A percentile compares a stretch with the other conserved stretches of the same genome.
Conservation (phyloP, 805 yeast genomes). For the Torulaspora microellipsoides region DNA sequence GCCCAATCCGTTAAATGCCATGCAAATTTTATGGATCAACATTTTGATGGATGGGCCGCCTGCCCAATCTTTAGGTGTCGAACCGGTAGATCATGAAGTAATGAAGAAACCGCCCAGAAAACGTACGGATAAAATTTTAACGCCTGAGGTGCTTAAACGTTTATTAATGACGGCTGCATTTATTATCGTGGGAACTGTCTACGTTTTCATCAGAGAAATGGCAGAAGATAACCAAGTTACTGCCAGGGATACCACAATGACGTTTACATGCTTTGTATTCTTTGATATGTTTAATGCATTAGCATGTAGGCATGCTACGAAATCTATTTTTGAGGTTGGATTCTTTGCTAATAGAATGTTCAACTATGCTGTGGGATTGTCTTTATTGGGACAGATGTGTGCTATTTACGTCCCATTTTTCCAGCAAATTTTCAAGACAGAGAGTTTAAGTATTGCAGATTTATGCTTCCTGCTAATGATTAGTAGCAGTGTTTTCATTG, state of each 20-base stretch:
- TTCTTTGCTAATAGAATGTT: conserved; percentile 78
- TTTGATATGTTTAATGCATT: conserved; percentile 97
- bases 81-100: conserved; percentile 92
- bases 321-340: conserved; percentile 80
- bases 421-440: conserved; percentile 92
- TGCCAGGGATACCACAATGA: conserved; percentile 97
- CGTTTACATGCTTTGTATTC: conserved; percentile 93
- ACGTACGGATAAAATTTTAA: conserved; percentile 79
- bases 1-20: conserved; percentile 93
- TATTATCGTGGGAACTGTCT: conserved; percentile 85
- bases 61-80: conserved; percentile 95
- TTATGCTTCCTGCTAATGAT: conserved; percentile 55
- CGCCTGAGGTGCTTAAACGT: conserved; percentile 61
- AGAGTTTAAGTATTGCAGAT: conserved; percentile 72
- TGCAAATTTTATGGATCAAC: conserved; percentile 98
- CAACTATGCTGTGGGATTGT: conserved; percentile 85
- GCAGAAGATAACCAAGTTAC: conserved; percentile 70
- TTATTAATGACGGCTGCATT: conserved; percentile 67
- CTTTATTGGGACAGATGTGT: conserved; percentile 83
- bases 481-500: conserved; percentile 78
- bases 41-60: conserved; percentile 99
- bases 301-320: conserved; percentile 83
- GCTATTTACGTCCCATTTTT: conserved; percentile 92
- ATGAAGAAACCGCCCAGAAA: conserved; percentile 96
- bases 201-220: conserved; percentile 84